Conservation (phyloP, 306 rosid species). For the Cucurbita ficifolia region DNA sequence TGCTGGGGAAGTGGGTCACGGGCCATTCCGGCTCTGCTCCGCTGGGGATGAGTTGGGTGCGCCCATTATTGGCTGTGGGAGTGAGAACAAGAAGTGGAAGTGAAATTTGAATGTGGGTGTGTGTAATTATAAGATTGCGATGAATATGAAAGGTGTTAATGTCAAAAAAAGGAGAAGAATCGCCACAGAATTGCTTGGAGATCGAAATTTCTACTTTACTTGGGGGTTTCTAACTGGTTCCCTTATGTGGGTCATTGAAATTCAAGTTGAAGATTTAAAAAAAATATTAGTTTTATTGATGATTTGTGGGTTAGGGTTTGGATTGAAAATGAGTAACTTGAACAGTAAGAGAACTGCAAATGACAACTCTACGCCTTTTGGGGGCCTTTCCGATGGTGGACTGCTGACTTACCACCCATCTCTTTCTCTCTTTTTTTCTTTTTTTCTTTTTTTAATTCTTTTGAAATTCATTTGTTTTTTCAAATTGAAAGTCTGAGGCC, state of each 20-base stretch:
- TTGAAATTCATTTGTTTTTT: not conserved
- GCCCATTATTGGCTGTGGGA: constrained; percentile 25
- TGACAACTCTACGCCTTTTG: constrained; percentile 8
- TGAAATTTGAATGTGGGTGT: constrained; percentile 6
- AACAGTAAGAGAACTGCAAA: constrained; percentile 7
- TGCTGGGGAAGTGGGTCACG: constrained; percentile 29
- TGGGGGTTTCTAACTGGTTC: not conserved
- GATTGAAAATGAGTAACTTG: constrained; percentile 1
- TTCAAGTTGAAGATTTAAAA: not conserved
- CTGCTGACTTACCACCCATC: constrained; percentile 2
- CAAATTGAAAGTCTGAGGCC: not conserved
- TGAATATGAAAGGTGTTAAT: not conserved
- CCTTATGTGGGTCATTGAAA: not conserved
- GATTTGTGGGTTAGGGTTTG: constrained; percentile 1
- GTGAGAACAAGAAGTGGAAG: constrained; percentile 3
- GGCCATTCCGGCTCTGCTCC: constrained; percentile 23
- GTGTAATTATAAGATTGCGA: not conserved
- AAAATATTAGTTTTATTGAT: not conserved
- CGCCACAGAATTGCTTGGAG: not conserved
- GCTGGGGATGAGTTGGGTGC: constrained; percentile 12
- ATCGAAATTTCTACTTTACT: not conserved
- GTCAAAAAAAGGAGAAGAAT: not conserved
- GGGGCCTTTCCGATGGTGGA: not conserved
- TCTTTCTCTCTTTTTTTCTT: not conserved
- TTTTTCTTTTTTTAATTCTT: not conserved